A percentile compares a stretch with the other conserved stretches of the same genome.
Conservation (phyloP, 208 protist genomes). For the Leishmania lainsoni region DNA sequence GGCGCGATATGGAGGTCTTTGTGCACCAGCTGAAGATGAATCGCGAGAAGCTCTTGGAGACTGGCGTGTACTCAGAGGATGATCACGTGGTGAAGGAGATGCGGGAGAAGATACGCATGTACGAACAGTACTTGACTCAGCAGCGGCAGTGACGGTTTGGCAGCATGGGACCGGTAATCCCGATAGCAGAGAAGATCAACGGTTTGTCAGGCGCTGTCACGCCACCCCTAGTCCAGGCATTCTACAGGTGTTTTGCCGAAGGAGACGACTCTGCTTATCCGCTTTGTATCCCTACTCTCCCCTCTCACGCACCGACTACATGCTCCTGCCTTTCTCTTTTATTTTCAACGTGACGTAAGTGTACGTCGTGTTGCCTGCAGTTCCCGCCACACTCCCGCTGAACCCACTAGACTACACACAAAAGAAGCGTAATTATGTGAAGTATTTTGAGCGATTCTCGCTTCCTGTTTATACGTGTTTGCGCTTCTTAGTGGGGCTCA, state of each 20-base stretch:
- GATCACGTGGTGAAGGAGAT: constrained; percentile 79
- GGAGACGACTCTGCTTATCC: background rate
- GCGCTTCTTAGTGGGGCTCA: background rate
- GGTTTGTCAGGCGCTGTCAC: background rate
- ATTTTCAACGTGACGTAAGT: background rate
- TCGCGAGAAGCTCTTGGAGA: constrained; percentile 77
- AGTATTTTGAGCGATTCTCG: background rate
- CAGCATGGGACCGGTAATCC: background rate
- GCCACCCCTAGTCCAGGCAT: background rate
- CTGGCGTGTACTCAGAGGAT: constrained; percentile 73
- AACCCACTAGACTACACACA: background rate
- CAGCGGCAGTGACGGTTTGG: constrained; percentile 7
- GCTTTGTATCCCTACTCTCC: background rate
- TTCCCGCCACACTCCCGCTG: background rate
- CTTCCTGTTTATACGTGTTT: background rate
- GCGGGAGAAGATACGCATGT: constrained; percentile 84
- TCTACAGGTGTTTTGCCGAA: constrained; percentile 1
- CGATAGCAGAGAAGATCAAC: background rate
- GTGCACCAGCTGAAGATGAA: constrained; percentile 82
- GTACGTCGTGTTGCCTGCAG: background rate
- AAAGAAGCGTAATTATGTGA: background rate
- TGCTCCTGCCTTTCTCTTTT: background rate
- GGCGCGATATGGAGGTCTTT: constrained; percentile 77
- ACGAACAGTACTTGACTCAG: constrained; percentile 70
- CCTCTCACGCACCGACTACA: background rate